Percentiles rank a stretch among this genome's conserved stretches.
Evolutionary conservation across 495 filamentous ascomycete species (phyloP).

Genomic region (Aspergillus conjunctus): DNA sequence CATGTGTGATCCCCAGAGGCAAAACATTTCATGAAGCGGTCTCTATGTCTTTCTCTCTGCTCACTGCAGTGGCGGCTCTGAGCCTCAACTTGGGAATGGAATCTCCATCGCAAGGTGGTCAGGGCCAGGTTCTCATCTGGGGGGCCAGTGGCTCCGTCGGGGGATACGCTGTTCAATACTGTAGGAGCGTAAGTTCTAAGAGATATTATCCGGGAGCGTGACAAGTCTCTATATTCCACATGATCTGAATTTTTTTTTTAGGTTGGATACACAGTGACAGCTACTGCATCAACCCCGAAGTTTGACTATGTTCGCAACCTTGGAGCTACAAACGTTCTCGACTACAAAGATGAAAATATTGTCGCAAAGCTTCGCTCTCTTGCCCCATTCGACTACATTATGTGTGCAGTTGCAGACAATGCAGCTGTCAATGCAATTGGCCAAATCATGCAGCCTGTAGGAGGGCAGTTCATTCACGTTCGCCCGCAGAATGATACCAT

Average conservation of each 20-base stretch:
- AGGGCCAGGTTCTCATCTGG: slow-evolving; percentile 5
- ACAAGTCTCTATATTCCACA: slow-evolving; percentile 63
- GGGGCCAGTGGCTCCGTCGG: slow-evolving; percentile 6
- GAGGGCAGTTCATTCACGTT: background rate
- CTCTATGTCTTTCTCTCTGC: background rate
- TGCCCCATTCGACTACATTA: slow-evolving; percentile 6
- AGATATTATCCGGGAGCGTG: slow-evolving; percentile 35
- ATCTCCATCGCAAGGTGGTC: background rate
- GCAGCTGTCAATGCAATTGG: background rate
- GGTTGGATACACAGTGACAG: slow-evolving; percentile 59
- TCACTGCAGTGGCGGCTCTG: slow-evolving; percentile 3
- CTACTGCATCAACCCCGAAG: slow-evolving; percentile 56
- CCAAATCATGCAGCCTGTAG: slow-evolving; percentile 2
- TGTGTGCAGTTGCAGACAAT: background rate
- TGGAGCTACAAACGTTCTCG: slow-evolving; percentile 57
- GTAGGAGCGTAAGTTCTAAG: background rate
- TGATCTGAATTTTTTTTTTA: too few species aligned
- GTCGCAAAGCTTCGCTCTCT: background rate
- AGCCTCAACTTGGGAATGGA: slow-evolving; percentile 3
- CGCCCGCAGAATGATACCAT: slow-evolving; percentile 6
- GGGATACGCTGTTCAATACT: slow-evolving; percentile 9
- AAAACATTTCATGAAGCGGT: slow-evolving; percentile 6
- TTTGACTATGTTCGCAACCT: slow-evolving; percentile 52
- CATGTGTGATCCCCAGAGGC: background rate
- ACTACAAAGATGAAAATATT: slow-evolving; percentile 46